Percentiles rank a stretch among this genome's conserved stretches.
Evolutionary conservation across 805 yeast genomes (phyloP).

Genomic region (Lipomyces orientalis): DNA sequence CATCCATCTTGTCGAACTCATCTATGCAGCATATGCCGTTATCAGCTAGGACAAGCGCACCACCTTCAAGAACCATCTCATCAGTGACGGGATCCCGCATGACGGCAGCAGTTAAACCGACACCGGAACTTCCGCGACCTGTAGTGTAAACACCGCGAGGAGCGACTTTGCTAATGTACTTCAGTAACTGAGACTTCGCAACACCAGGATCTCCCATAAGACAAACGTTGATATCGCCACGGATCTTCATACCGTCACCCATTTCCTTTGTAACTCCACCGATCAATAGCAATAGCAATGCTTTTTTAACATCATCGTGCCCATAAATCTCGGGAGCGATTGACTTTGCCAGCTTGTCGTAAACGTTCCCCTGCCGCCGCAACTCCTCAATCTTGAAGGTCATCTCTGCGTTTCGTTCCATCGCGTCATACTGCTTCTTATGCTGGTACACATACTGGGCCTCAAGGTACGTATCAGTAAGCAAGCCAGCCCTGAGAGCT

Average conservation of each 20-base stretch:
- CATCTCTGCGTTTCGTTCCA: constrained; percentile 62
- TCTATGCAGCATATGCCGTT: constrained; percentile 98
- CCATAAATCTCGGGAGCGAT: constrained; percentile 99
- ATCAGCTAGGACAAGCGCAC: constrained; percentile 95
- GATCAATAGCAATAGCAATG: constrained; percentile 78
- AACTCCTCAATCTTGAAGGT: constrained; percentile 62
- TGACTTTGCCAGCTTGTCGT: constrained; percentile 78
- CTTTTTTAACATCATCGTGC: constrained; percentile 90
- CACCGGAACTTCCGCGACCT: constrained; percentile 98
- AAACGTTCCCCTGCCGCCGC: constrained; percentile 68
- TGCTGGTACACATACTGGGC: constrained; percentile 87
- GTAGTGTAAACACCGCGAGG: constrained; percentile 98
- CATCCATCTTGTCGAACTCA: constrained; percentile 99
- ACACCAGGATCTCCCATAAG: constrained; percentile 99
- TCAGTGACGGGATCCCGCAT: constrained; percentile 99
- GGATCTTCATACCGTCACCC: constrained; percentile 95
- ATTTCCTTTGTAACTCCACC: constrained; percentile 96
- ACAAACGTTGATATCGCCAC: constrained; percentile 96
- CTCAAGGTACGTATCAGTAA: constrained; percentile 92
- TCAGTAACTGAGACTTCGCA: constrained; percentile 94
- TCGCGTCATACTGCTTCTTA: constrained; percentile 79
- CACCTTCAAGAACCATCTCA: constrained; percentile 97
- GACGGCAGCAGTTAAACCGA: constrained; percentile 98
- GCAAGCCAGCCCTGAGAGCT: constrained; percentile 88
- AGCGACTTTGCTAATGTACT: constrained; percentile 87